Evolutionary conservation across 2,329 filamentous ascomycete genomes (phyloP).

Genomic region (Hypoxylon sp.): DNA sequence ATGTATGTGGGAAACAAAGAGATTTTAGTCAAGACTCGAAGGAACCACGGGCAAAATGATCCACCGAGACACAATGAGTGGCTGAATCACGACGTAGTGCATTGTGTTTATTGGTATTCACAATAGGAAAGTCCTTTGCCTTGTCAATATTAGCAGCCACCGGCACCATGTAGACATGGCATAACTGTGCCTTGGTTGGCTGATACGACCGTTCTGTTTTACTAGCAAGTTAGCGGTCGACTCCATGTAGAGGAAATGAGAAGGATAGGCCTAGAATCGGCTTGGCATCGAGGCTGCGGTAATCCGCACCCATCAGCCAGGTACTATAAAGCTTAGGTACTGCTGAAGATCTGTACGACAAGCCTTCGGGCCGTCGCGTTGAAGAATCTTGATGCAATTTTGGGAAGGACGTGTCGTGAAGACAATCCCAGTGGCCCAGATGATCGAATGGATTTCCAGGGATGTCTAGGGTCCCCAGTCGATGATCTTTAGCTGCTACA

Average conservation of each 20-base stretch:
- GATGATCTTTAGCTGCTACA: conserved; percentile 26
- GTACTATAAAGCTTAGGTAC: conserved; percentile 4
- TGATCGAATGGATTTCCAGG: conserved; percentile 34
- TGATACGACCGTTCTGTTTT: conserved; percentile 8
- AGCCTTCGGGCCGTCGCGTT: conserved; percentile 1
- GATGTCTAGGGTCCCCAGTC: conserved; percentile 16
- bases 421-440: conserved; percentile 15
- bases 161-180: conserved; percentile 6
- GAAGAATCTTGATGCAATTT: conserved; percentile 13
- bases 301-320: conserved; percentile 14
- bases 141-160: conserved; percentile 19
- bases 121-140: conserved; percentile 20
- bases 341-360: conserved; percentile 16
- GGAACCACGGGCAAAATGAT: conserved; percentile 14
- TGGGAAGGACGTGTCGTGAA: conserved; percentile 25
- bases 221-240: conserved; percentile 15
- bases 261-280: conserved; percentile 2
- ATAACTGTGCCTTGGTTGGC: conserved; percentile 27
- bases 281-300: conserved; percentile 10
- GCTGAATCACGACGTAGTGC: conserved; percentile 20
- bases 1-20: conserved; percentile 26
- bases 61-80: conserved; percentile 22
- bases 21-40: conserved; percentile 31
- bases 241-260: conserved; percentile 10
- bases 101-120: conserved; percentile 30